Conservation (phyloP, 2,329 filamentous ascomycete genomes). For the Alternaria arborescens region DNA sequence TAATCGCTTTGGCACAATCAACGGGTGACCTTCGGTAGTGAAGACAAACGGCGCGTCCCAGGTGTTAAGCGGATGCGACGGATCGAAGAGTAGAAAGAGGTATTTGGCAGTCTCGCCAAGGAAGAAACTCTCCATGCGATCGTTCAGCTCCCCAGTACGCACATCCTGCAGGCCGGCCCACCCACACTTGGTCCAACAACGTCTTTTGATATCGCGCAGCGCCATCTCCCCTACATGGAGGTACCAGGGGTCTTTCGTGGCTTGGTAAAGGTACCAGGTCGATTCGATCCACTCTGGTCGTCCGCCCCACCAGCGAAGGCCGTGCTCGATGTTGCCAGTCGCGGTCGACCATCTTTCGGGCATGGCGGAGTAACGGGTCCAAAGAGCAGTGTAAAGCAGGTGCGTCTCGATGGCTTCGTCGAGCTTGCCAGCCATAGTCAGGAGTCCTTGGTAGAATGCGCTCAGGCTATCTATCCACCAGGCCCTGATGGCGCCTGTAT, state of each 20-base stretch:
- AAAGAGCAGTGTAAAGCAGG: constrained; percentile 88
- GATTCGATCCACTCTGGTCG: constrained; percentile 97
- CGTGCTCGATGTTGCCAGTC: constrained; percentile 83
- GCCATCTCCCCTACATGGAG: constrained; percentile 96
- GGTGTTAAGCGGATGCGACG: constrained; percentile 84
- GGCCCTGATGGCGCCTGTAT: constrained; percentile 85
- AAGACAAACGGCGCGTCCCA: constrained; percentile 91
- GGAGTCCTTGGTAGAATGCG: constrained; percentile 90
- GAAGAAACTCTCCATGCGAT: constrained; percentile 99
- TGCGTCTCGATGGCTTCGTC: constrained; percentile 92
- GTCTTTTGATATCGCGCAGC: constrained; percentile 81
- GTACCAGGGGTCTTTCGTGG: constrained; percentile 95
- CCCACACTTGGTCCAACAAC: constrained; percentile 90
- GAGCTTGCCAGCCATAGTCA: constrained; percentile 85
- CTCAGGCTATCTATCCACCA: constrained; percentile 97
- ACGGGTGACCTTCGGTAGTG: constrained; percentile 92
- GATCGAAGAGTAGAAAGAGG: constrained; percentile 88
- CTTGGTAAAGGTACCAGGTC: constrained; percentile 93
- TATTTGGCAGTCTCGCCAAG: constrained; percentile 97
- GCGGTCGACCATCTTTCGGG: constrained; percentile 93
- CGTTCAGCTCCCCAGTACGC: constrained; percentile 78
- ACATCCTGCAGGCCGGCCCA: constrained; percentile 81
- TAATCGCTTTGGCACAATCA: constrained; percentile 73
- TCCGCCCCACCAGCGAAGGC: constrained; percentile 93
- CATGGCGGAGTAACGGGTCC: constrained; percentile 92